Percentiles rank a stretch among this genome's conserved stretches.
Evolutionary conservation across 1,284 basidiomycete species (phyloP).

Genomic region (Wallemia hederae): DNA sequence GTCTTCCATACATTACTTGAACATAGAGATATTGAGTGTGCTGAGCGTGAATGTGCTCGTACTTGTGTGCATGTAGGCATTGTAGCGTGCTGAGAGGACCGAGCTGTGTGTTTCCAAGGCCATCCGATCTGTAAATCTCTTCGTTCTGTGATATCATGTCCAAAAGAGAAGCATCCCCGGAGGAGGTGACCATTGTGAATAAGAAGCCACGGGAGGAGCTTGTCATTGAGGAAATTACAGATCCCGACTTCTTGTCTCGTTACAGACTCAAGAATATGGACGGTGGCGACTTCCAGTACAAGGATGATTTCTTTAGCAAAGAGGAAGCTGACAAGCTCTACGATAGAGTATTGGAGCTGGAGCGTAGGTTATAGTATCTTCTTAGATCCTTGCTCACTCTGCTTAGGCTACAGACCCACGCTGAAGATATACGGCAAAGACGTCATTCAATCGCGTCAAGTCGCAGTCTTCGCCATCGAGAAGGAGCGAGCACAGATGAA

Average conservation of each 20-base stretch:
- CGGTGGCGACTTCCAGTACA: not conserved
- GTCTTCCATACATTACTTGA: too few species aligned
- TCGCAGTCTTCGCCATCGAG: not conserved
- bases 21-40: not conserved
- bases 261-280: not conserved
- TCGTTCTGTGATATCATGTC: too few species aligned
- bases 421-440: not conserved
- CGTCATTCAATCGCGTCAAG: not conserved
- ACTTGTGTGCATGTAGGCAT: too few species aligned
- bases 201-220: not conserved
- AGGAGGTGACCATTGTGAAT: not conserved
- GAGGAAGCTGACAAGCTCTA: not conserved
- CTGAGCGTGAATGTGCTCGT: too few species aligned
- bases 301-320: not conserved
- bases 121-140: too few species aligned
- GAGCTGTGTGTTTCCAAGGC: too few species aligned
- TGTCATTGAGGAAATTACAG: not conserved
- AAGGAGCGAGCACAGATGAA: not conserved
- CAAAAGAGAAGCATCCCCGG: not conserved
- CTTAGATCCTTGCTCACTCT: not conserved
- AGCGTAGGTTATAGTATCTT: not conserved
- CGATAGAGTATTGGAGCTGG: not conserved
- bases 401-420: not conserved
- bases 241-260: not conserved
- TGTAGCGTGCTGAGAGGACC: too few species aligned